Percentiles rank a stretch among this genome's conserved stretches.
Conservation (phyloP, 2,329 filamentous ascomycete species). For the Verticillium isaacii region DNA sequence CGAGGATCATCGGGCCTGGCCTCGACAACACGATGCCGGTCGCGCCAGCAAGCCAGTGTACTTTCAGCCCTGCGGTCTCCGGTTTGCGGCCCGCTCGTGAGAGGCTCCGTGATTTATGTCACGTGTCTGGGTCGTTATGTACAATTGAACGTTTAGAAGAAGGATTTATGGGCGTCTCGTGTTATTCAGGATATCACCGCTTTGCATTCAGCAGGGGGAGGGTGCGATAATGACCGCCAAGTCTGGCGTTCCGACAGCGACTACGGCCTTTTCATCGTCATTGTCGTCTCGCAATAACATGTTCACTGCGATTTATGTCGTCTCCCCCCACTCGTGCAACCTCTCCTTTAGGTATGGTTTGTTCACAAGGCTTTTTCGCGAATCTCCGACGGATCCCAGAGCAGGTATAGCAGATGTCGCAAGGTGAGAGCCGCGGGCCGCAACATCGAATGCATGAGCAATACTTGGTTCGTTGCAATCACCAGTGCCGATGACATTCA, state of each 20-base stretch:
- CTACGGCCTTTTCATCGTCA: background rate
- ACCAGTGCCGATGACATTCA: background rate
- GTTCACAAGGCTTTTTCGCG: background rate
- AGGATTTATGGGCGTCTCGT: background rate
- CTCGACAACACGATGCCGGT: background rate
- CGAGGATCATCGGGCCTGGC: background rate
- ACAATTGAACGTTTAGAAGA: background rate
- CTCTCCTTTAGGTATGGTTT: background rate
- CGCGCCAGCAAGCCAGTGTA: background rate
- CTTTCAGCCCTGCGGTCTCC: background rate
- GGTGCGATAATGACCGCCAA: background rate
- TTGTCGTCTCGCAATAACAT: background rate
- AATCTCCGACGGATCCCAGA: background rate
- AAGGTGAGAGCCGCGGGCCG: too few species aligned
- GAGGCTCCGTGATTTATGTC: background rate
- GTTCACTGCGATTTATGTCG: background rate
- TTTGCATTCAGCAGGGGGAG: background rate
- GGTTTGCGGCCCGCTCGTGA: background rate
- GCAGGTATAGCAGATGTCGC: too few species aligned
- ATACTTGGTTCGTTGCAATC: too few species aligned
- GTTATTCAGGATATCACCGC: slow-evolving; percentile 6
- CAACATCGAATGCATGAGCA: too few species aligned
- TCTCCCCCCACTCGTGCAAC: background rate
- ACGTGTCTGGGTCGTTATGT: background rate
- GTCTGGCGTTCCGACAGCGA: background rate